A percentile compares a stretch with the other conserved stretches of the same genome.
These are phyloP conservation scores for Alloteropsis semialata DNA, from an alignment of 176 grass and related monocot species.

Conservation along the genomic window DNA sequence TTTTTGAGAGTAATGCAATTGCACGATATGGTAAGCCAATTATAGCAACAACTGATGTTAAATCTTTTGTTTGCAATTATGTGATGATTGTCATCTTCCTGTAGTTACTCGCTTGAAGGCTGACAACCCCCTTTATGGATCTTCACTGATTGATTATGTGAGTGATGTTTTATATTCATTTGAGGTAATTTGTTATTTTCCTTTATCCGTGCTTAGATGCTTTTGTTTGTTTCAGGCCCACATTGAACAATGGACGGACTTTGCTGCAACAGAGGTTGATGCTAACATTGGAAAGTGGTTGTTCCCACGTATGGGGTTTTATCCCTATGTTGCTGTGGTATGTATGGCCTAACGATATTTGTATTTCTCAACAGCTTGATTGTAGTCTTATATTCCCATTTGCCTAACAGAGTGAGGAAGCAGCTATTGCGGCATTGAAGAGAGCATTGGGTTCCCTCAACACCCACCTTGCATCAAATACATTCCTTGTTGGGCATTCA, in stretches of 20 bases:
- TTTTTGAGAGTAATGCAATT: slow-evolving; percentile 93
- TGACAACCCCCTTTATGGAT: slow-evolving; percentile 70
- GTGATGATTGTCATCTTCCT: slow-evolving; percentile 7
- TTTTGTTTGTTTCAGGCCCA: slow-evolving; percentile 43
- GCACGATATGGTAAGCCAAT: slow-evolving; percentile 59
- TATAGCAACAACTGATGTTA: background rate
- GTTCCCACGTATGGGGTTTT: slow-evolving; percentile 47
- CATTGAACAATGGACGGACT: slow-evolving; percentile 88
- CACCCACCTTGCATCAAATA: slow-evolving; percentile 71
- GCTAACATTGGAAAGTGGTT: slow-evolving; percentile 54
- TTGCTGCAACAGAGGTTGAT: slow-evolving; percentile 64
- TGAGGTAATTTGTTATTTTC: background rate
- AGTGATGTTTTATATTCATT: slow-evolving; percentile 23
- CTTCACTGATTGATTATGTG: slow-evolving; percentile 84
- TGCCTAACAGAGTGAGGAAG: slow-evolving; percentile 50
- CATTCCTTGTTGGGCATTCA: slow-evolving; percentile 68
- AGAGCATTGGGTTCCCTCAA: slow-evolving; percentile 62
- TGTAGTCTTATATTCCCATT: slow-evolving; percentile 1
- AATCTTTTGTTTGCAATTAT: background rate
- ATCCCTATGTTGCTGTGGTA: slow-evolving; percentile 45
- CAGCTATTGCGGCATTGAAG: slow-evolving; percentile 52
- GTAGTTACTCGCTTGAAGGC: slow-evolving; percentile 67
- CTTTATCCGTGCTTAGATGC: background rate
- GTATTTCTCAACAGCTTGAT: background rate
- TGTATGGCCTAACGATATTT: background rate